Conservation (phyloP, 2,329 filamentous ascomycete genomes). For the Fusarium kyushuense region DNA sequence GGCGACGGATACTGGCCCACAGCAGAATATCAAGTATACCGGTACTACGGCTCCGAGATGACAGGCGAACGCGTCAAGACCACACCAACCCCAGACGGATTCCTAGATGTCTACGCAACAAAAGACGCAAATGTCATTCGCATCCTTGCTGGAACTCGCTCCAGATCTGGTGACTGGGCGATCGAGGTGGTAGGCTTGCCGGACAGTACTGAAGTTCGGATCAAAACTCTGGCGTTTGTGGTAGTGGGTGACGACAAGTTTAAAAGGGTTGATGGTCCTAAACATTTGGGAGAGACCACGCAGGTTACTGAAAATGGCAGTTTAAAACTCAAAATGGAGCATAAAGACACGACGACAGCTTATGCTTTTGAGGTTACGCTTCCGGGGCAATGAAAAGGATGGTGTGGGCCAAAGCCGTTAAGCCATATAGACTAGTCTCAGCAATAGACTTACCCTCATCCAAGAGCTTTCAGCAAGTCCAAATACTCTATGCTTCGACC, state of each 20-base stretch:
- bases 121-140: not conserved
- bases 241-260: not conserved
- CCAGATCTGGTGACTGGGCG: slow-evolving; percentile 8
- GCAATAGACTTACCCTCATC: not conserved
- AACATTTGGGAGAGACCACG: not conserved
- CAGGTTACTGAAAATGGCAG: not conserved
- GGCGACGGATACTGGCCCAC: slow-evolving; percentile 27
- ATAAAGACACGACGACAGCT: slow-evolving; percentile 2
- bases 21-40: slow-evolving; percentile 32
- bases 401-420: not conserved
- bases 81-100: not conserved
- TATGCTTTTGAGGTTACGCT: slow-evolving; percentile 14
- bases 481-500: slow-evolving; percentile 29
- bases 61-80: slow-evolving; percentile 16
- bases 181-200: not conserved
- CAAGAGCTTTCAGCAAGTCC: slow-evolving; percentile 1
- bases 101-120: slow-evolving; percentile 18
- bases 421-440: not conserved
- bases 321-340: not conserved
- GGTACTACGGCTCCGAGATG: slow-evolving; percentile 26
- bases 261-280: not conserved
- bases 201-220: not conserved
- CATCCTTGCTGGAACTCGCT: slow-evolving; percentile 2
- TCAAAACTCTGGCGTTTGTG: not conserved
- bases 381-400: not conserved